Conservation (phyloP, 495 filamentous ascomycete genomes). For the Penicillium pancosmium region DNA sequence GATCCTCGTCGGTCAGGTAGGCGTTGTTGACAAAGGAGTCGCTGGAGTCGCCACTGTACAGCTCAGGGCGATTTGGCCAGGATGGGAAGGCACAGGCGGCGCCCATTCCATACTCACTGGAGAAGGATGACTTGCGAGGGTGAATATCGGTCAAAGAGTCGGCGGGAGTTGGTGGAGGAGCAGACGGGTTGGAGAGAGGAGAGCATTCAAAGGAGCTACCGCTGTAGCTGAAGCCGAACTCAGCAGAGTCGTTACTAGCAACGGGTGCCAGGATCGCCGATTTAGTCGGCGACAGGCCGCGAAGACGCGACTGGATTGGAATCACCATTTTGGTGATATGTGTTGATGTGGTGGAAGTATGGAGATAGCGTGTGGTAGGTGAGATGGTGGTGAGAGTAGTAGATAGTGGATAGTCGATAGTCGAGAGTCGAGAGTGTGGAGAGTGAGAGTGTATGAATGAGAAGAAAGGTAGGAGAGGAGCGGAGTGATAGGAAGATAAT, state of each 20-base stretch:
- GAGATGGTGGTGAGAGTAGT: conserved; percentile 6
- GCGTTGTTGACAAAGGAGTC: conserved; percentile 40
- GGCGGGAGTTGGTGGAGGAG: conserved; percentile 44
- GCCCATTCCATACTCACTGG: conserved; percentile 42
- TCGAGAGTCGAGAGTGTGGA: not conserved
- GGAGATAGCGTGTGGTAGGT: conserved; percentile 1
- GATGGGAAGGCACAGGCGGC: conserved; percentile 56
- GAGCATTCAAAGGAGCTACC: conserved; percentile 42
- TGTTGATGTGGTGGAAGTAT: not conserved
- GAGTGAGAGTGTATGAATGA: conserved; percentile 7
- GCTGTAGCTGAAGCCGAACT: conserved; percentile 43
- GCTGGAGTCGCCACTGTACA: conserved; percentile 40
- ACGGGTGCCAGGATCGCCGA: conserved; percentile 21
- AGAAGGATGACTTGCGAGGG: conserved; percentile 52
- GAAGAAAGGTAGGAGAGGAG: not conserved
- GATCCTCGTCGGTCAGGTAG: conserved; percentile 56
- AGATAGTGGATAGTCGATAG: not conserved
- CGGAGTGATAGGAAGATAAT: not conserved
- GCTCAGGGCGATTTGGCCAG: conserved; percentile 53
- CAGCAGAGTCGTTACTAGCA: conserved; percentile 36
- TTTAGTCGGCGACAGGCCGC: conserved; percentile 29
- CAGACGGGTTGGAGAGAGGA: conserved; percentile 37
- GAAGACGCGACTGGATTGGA: conserved; percentile 33
- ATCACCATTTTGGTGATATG: conserved; percentile 23
- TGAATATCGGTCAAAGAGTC: conserved; percentile 47